Conservation (phyloP, 2,329 filamentous ascomycete genomes). For the Alternaria brassicae region DNA sequence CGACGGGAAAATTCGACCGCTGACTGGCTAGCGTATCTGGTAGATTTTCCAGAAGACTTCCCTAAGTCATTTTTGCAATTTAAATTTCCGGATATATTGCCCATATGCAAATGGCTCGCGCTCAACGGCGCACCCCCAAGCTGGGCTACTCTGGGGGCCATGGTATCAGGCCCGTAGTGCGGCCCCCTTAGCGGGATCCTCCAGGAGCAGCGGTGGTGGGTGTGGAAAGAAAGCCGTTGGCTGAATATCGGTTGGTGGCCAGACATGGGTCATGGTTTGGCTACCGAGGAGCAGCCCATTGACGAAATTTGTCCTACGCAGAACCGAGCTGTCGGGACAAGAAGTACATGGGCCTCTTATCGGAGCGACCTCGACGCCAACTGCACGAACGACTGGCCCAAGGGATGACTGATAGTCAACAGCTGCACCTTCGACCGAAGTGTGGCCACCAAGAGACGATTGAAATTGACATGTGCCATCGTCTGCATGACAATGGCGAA, state of each 20-base stretch:
- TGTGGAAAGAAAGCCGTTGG: constrained; percentile 18
- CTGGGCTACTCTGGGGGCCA: constrained; percentile 27
- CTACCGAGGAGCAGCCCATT: constrained; percentile 38
- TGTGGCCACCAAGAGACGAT: constrained; percentile 18
- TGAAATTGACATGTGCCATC: constrained; percentile 22
- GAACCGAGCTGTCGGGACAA: constrained; percentile 38
- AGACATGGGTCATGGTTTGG: constrained; percentile 36
- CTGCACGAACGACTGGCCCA: constrained; percentile 24
- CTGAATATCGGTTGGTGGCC: constrained; percentile 25
- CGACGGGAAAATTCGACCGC: constrained; percentile 14
- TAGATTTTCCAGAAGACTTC: constrained; percentile 25
- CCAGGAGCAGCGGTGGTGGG: constrained; percentile 11
- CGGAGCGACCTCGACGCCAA: constrained; percentile 29
- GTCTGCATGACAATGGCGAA: constrained; percentile 20
- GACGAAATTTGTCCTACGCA: constrained; percentile 33
- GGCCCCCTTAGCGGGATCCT: constrained; percentile 27
- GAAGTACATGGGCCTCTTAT: constrained; percentile 42
- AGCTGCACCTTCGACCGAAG: constrained; percentile 21
- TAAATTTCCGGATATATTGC: constrained; percentile 28
- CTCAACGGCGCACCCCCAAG: constrained; percentile 26
- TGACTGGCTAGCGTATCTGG: constrained; percentile 31
- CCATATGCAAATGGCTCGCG: constrained; percentile 22
- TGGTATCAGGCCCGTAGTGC: constrained; percentile 35
- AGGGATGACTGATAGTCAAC: constrained; percentile 6
- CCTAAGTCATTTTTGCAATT: constrained; percentile 26